Evolutionary conservation across 177 flowering plant genomes (phyloP), one percentile per base, ranked within the genome.

Genomic region (Vitis hybrid): DNA sequence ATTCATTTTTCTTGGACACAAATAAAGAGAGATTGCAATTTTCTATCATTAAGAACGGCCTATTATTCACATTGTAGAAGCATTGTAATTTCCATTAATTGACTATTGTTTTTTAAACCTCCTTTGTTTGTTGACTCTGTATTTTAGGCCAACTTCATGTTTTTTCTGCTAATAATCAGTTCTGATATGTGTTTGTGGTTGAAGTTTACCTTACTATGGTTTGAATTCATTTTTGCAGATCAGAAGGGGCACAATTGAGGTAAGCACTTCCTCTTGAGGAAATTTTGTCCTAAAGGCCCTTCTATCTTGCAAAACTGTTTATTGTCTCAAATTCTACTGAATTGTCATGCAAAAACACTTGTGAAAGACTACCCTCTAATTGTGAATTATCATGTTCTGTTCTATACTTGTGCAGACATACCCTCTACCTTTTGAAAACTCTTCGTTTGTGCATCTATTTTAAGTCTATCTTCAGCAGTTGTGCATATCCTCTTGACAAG

Each of bases 161-260:
- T 40, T 54, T 70, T 48, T 40, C 6, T 7, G 46, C 8, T 40
- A 40, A 7, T 40, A 40, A 6, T 57, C 50, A 49, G 7, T 40
- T 70, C 62, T 54, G 50, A 58, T n/a, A n/a, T 19, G 35, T 69
- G 17, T 46, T 11, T 61, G 35, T 2, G 40, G 35, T 32, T 64
- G 13, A 63, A 3, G 46, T 15, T 27, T 17, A 40, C 19, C 11
- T 10, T 19, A 46, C 5, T 48, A 2, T 13, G 30, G 30, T 27
- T 27, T 27, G 32, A 18, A 59, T 62, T 24, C 10, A 50, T 70
- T 30, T 6, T 64, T 79, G 59, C 95, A 93, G 98, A 86, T 94
- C 21, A 90, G 85, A 80, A 79, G 96, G 80, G 98, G 98, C 12
- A 88, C 85, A 65, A 96, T 94, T 7, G 93, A 94, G 97, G 98